A percentile compares a stretch with the other conserved stretches of the same genome.
Evolutionary conservation across 305 asterid genomes (phyloP).

Genomic region (Solanum hybrid): DNA sequence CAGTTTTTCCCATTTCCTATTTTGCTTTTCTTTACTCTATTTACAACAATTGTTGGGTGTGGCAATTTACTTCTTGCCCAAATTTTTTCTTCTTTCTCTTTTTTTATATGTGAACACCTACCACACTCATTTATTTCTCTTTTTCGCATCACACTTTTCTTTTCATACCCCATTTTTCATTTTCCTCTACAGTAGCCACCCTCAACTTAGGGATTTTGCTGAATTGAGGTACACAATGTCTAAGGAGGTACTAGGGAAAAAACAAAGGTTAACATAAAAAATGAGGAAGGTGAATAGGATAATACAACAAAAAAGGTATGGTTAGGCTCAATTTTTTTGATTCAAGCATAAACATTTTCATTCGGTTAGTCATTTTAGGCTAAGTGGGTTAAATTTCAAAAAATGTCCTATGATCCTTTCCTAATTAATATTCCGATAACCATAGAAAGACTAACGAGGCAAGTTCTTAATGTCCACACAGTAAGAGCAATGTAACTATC

Average conservation of each 20-base stretch:
- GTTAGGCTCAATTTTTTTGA: not conserved
- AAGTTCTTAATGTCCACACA: not conserved
- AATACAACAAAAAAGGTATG: not conserved
- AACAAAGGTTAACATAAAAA: too few relatives aligned
- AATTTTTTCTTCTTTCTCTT: too few relatives aligned
- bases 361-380: not conserved
- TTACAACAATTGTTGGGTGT: not conserved
- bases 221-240: not conserved
- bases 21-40: not conserved
- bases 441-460: not conserved
- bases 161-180: not conserved
- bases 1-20: not conserved
- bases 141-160: not conserved
- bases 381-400: not conserved
- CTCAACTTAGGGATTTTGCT: too few relatives aligned
- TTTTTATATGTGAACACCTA: not conserved
- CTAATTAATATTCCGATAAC: not conserved
- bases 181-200: not conserved
- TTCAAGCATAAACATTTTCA: not conserved
- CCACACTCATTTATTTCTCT: not conserved
- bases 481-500: not conserved
- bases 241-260: not conserved
- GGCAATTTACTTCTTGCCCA: not conserved
- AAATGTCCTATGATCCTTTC: not conserved
- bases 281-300: not conserved